Conservation (phyloP, 75 land plant species). For the Pinus taeda region DNA sequence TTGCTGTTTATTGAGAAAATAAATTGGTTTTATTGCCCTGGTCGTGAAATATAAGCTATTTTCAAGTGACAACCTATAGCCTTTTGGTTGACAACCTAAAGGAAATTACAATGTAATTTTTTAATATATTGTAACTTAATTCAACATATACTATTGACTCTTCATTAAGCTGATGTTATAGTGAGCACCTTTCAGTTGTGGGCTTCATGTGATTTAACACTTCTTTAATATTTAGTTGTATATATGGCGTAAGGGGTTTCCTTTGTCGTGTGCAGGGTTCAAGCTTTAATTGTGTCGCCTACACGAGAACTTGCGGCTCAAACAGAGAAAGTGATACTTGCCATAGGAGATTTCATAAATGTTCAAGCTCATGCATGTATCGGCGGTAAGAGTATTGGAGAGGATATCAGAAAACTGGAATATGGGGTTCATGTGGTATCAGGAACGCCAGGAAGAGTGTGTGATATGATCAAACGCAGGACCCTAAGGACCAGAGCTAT, state of each 20-base stretch:
- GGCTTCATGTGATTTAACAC: background rate
- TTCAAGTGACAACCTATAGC: no score
- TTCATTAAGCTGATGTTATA: no score
- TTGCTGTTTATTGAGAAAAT: no score
- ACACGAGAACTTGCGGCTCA: conserved; percentile 96
- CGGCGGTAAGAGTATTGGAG: conserved; percentile 96
- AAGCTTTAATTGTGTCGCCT: conserved; percentile 93
- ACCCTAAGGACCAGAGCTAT: conserved; percentile 89
- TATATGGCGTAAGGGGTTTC: background rate
- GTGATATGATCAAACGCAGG: conserved; percentile 98
- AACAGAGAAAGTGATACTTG: conserved; percentile 84
- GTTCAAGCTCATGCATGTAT: conserved; percentile 94
- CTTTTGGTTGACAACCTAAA: no score
- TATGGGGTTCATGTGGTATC: conserved; percentile 98
- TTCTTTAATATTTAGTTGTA: background rate
- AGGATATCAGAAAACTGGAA: conserved; percentile 91
- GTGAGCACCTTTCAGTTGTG: background rate
- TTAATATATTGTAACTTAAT: no score
- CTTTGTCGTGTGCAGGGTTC: conserved; percentile 60
- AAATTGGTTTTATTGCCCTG: no score
- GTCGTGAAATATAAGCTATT: no score
- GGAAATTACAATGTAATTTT: no score
- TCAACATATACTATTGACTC: no score
- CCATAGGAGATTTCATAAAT: conserved; percentile 88
- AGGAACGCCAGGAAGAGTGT: conserved; percentile 96